Base-by-base conservation (phyloP, 768 basidiomycete genomes). In the Roridomyces roridus region DNA sequence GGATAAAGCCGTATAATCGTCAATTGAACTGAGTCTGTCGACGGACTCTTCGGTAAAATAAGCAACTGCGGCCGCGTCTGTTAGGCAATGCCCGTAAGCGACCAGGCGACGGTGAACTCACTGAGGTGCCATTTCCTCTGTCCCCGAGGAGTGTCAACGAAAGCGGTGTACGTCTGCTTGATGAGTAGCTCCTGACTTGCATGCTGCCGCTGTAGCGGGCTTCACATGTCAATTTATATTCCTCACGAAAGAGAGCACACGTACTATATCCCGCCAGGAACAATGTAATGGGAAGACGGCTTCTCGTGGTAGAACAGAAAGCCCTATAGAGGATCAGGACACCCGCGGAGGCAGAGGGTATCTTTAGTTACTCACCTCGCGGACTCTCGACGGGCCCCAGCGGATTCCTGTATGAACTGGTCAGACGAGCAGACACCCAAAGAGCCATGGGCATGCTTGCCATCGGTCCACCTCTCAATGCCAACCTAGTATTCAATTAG, bases 401-500 rank as follows among this genome's bases (percentile, higher is more conserved):
- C 89, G 78, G 64, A 84, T 82, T 50, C 82, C 82, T 84, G 58
- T 25, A 41, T 26, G n/a, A n/a, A 21, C 18, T 10, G 34, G 39
- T 55, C n/a, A 47, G 43, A 17, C 20, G 28, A 8, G 21, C 12
- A n/a, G 15, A 25, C 28, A 49, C 34, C 23, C 14, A n/a, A 31
- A n/a, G 14, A 17, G 31, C 31, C n/a, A 34, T 44, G 36, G 50
- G 45, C 25, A 12, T n/a, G 55, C 76, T 66, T 63, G 72, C 86
- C 89, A 65, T 92, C 90, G 18, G 90, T 92, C 90, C 90, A 92
- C 51, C 90, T 78, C 72, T 91, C 89, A 34, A 92, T 90, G 46
- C 89, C 89, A 42, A 89, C 84, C 89, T 91, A 53, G 18, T 55
- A 59, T 21, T 36, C 34, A 53, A 53, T 60, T 45, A 60, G 42